Evolutionary conservation across 202 grass and related monocot species (phyloP), one percentile per base, ranked within the genome.

Genomic region (Eragrostis tef): DNA sequence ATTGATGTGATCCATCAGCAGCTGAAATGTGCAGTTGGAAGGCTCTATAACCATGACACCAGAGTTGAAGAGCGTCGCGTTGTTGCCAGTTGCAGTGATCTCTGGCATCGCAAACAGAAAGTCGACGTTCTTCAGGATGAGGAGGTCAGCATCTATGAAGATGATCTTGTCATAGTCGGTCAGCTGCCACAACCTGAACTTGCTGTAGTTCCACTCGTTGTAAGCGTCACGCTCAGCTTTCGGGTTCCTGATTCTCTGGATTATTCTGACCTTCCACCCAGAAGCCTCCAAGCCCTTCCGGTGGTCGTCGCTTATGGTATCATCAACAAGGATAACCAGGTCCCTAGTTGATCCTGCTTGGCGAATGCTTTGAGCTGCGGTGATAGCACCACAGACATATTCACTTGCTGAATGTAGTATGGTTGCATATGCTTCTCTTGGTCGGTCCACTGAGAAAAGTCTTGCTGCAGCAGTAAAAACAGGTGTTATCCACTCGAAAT

Each of bases 141-240:
- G 74, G 63, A 98, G 91, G 82, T 98, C 94, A 17, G 94, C 88
- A 52, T 98, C 94, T 34, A 98, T 86, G 84, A 98, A 98, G 73
- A 98, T 88, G 43, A 98, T 76, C 86, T 88, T 94, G 88, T 91
- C 84, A 4, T 98, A 98, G 71, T 98, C 92, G 0, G 90, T 98
- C 70, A 98, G 92, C 82, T 93, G 92, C 92, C 92, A 94, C 42
- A 98, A 64, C 39, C 90, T 89, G 72, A 98, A 92, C 85, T 98
- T 98, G 64, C 94, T 98, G 82, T 90, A 98, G 72, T 94, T 98
- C 90, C 93, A 98, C 84, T 98, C 94, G 1, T 94, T 94, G 82
- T 92, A 92, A n/a, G 92, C 77, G 58, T 92, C 81, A 16, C 75
- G 83, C 57, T 68, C 56, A 0, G 94, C 90, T 73, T 87, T 89